Evolutionary conservation across 129 eudicot genomes (phyloP).

Genomic region (Artemisia annua): DNA sequence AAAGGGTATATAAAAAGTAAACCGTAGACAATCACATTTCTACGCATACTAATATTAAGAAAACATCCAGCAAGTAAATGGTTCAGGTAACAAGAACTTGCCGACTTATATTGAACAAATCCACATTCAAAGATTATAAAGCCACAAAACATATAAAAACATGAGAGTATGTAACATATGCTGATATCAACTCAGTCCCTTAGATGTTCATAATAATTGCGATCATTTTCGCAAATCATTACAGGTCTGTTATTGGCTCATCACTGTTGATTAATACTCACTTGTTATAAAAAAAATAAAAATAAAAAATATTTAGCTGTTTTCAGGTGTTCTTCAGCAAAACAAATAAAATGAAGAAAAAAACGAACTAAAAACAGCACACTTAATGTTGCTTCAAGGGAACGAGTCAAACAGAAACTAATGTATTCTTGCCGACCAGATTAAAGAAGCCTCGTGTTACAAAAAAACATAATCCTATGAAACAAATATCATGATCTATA

Average conservation of each 20-base stretch:
- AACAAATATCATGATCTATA: neutral
- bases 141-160: neutral
- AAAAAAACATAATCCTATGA: neutral
- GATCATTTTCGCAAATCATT: conserved; percentile 89
- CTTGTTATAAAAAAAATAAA: neutral
- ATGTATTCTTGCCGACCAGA: conserved; percentile 54
- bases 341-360: neutral
- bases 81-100: conserved; percentile 40
- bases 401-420: conserved; percentile 60
- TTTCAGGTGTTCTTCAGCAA: conserved; percentile 1
- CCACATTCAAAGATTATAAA: conserved; percentile 10
- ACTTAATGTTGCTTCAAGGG: conserved; percentile 60
- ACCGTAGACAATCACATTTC: too few relatives aligned
- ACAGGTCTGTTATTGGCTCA: conserved; percentile 80
- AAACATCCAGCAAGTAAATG: conserved; percentile 1
- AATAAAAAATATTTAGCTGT: neutral
- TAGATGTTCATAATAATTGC: conserved; percentile 83
- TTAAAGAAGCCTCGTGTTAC: conserved; percentile 32
- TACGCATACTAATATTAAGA: too few relatives aligned
- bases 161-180: neutral
- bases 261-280: conserved; percentile 27
- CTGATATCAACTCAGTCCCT: conserved; percentile 72
- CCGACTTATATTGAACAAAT: conserved; percentile 14
- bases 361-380: conserved; percentile 38
- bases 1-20: too few relatives aligned